phyloP scores from a whole-genome alignment of 345 rosid species.

The Tarenaya hassleriana region DNA sequence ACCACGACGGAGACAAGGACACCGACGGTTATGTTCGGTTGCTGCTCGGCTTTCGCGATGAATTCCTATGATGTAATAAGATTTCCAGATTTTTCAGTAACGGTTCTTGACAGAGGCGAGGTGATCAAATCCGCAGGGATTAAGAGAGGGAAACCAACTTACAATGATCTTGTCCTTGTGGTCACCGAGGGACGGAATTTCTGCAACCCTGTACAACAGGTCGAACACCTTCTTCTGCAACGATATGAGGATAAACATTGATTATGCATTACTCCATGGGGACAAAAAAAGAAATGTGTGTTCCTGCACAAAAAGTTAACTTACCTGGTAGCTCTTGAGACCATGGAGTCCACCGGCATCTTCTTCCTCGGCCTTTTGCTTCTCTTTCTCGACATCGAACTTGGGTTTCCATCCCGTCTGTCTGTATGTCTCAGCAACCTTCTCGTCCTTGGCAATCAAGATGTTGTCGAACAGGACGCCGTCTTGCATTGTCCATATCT shows the following conservation, averaged over 20 bases:
- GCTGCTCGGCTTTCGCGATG: conserved; percentile 62
- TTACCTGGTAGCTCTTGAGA: conserved; percentile 35
- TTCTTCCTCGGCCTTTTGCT: conserved; percentile 59
- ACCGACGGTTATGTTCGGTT: conserved; percentile 55
- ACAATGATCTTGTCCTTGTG: conserved; percentile 52
- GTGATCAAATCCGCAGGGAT: background rate
- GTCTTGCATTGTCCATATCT: conserved; percentile 93
- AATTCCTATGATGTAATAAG: conserved; percentile 36
- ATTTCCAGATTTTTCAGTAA: background rate
- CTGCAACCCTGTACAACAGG: conserved; percentile 60
- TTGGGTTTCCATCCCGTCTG: conserved; percentile 57
- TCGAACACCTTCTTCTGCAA: conserved; percentile 57
- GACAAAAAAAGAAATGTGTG: background rate
- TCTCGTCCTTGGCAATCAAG: conserved; percentile 55
- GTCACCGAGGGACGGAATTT: conserved; percentile 49
- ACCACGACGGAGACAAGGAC: conserved; percentile 37
- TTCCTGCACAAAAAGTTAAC: background rate
- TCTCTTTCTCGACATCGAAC: conserved; percentile 58
- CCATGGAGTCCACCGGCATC: conserved; percentile 36
- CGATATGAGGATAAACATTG: background rate
- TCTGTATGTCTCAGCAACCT: conserved; percentile 42
- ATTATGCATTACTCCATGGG: background rate
- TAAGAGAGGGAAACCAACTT: conserved; percentile 21
- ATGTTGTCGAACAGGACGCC: conserved; percentile 71
- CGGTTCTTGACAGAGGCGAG: background rate